Evolutionary conservation across 208 protist genomes (phyloP), one percentile per base, ranked within the genome.

Genomic region (Crithidia thermophila): DNA sequence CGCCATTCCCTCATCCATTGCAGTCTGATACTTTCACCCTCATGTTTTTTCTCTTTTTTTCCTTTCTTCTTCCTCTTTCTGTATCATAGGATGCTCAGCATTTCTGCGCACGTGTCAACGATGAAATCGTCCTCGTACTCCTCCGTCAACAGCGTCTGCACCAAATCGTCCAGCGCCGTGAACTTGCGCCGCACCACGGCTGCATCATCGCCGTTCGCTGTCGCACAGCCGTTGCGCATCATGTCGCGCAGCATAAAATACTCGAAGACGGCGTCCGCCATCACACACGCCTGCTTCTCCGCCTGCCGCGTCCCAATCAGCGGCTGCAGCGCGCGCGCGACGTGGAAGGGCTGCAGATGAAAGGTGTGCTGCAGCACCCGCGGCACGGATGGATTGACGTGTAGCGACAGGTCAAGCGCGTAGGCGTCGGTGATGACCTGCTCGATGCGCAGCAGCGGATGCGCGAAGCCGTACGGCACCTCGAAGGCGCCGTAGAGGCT

Each of bases 381-480:
- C 7, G 60, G 62, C 21, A 34, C 53, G 10, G 31, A 36, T 2
- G 53, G 60, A 51, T 76, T 52, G 13, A 77, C 18, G 59, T 62
- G 9, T 39, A 73, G 13, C 49, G 68, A 75, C 18, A 75, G 34
- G 21, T 75, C 53, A 10, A 75, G 68, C 52, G 73, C 72, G 68
- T 85, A 77, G 47, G 66, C 27, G 51, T 90, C 87, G 18, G 79
- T 82, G 50, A 87, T 64, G 21, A 67, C 47, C 75, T 91, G 79
- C 58, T 90, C 84, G 20, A 90, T 55, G 11, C 85, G 81, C 47
- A 82, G 53, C 33, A 94, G 67, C 25, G 75, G 75, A 39, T 81
- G 72, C 16, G 75, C 79, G 46, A 94, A 74, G 46, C 74, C 79
- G 37, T 81, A 84, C 11, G 85, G 84, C 23, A 89, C 43, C 58